Conservation (phyloP, 2,329 filamentous ascomycete species). For the Aspergillus hiratsukae region DNA sequence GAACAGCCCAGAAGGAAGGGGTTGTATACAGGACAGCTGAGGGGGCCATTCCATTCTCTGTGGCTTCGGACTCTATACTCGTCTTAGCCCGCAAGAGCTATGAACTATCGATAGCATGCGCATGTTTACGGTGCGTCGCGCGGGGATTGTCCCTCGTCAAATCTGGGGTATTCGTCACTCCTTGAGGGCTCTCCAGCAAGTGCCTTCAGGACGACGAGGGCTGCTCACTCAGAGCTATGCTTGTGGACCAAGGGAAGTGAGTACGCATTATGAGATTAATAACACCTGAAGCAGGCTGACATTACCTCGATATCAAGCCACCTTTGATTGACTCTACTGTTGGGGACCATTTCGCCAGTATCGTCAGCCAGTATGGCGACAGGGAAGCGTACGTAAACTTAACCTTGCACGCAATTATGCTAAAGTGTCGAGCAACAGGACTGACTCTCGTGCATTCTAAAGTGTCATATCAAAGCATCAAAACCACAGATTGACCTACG, state of each 20-base stretch:
- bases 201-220: slow-evolving; percentile 9
- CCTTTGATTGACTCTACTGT: slow-evolving; percentile 46
- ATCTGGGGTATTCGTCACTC: background rate
- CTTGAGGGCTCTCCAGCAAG: background rate
- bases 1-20: background rate
- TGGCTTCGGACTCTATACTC: background rate
- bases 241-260: slow-evolving; percentile 27
- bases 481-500: slow-evolving; percentile 64
- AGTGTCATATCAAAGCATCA: slow-evolving; percentile 61
- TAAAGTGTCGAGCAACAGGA: background rate
- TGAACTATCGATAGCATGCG: background rate
- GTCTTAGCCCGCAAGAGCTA: background rate
- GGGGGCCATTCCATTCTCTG: background rate
- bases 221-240: slow-evolving; percentile 27
- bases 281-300: background rate
- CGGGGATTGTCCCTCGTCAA: slow-evolving; percentile 1
- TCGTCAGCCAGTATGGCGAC: slow-evolving; percentile 43
- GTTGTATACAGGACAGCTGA: background rate
- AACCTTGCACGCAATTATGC: background rate
- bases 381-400: slow-evolving; percentile 47
- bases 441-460: background rate
- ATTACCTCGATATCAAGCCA: slow-evolving; percentile 26
- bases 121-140: background rate
- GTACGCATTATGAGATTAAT: background rate
- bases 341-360: slow-evolving; percentile 42